Evolutionary conservation across 192 early-diverging fungal genomes (phyloP).

Genomic region (Coemansia umbellata): DNA sequence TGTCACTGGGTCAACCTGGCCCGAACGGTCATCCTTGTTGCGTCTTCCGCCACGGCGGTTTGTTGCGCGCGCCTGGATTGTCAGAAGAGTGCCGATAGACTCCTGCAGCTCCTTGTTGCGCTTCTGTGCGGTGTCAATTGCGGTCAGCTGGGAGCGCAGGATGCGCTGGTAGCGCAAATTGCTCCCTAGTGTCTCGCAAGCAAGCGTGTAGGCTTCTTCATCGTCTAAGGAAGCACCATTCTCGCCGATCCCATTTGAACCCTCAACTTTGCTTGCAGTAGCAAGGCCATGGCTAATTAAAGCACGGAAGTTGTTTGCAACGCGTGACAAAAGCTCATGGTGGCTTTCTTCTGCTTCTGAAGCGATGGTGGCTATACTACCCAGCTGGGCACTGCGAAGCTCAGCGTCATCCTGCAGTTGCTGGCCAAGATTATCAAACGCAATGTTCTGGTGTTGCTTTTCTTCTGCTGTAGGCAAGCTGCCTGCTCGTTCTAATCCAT

Average conservation of each 20-base stretch:
- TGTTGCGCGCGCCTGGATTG: slow-evolving; percentile 41
- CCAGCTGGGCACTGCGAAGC: too few species aligned
- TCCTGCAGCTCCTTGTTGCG: slow-evolving; percentile 50
- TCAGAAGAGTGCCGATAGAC: slow-evolving; percentile 29
- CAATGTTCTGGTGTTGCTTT: slow-evolving; percentile 4
- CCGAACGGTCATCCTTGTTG: slow-evolving; percentile 14
- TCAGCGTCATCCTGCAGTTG: too few species aligned
- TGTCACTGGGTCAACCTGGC: slow-evolving; percentile 33
- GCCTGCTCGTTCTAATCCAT: neutral
- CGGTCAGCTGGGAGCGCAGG: slow-evolving; percentile 40
- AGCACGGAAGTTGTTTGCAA: slow-evolving; percentile 43
- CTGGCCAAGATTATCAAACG: neutral
- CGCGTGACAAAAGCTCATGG: slow-evolving; percentile 39
- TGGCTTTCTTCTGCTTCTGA: neutral
- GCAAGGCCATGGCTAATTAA: slow-evolving; percentile 38
- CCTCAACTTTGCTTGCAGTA: neutral
- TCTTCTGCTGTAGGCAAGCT: neutral
- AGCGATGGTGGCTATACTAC: too few species aligned
- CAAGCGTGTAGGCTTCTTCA: slow-evolving; percentile 34
- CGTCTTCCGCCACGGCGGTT: slow-evolving; percentile 34
- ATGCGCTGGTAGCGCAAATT: slow-evolving; percentile 50
- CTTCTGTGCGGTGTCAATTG: slow-evolving; percentile 46
- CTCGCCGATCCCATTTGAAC: slow-evolving; percentile 6
- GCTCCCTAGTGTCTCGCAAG: slow-evolving; percentile 46
- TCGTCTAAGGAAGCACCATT: slow-evolving; percentile 20